Conservation (phyloP, 1,284 basidiomycete species). For the Irpex sp. region DNA sequence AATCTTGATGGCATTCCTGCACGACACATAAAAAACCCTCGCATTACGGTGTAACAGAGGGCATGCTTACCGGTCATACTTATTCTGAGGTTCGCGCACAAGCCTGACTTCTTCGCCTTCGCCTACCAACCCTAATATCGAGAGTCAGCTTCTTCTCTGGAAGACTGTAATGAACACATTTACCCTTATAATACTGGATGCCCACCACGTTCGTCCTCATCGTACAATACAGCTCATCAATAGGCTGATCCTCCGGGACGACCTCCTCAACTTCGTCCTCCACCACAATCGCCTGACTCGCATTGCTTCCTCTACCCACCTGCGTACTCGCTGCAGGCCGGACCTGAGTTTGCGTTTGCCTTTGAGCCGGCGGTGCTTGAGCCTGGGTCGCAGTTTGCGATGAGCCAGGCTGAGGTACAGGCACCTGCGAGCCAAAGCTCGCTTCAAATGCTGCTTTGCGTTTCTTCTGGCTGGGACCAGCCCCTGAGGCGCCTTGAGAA, state of each 20-base stretch:
- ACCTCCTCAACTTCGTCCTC: slow-evolving; percentile 40
- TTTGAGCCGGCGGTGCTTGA: background rate
- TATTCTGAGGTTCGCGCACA: slow-evolving; percentile 62
- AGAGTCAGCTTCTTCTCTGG: background rate
- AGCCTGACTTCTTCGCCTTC: slow-evolving; percentile 74
- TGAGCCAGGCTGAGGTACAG: slow-evolving; percentile 9
- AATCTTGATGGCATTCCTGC: slow-evolving; percentile 73
- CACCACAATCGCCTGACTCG: slow-evolving; percentile 17
- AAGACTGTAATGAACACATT: background rate
- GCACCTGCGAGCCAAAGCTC: slow-evolving; percentile 10
- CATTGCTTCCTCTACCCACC: background rate
- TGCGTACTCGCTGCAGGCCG: too few species aligned
- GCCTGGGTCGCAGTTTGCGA: slow-evolving; percentile 27
- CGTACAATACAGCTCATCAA: slow-evolving; percentile 63
- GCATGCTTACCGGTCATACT: slow-evolving; percentile 52
- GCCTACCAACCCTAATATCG: slow-evolving; percentile 59
- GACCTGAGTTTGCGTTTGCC: background rate
- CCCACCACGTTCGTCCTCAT: slow-evolving; percentile 67
- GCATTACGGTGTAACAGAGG: background rate
- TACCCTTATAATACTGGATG: slow-evolving; percentile 75
- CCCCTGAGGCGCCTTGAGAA: slow-evolving; percentile 13
- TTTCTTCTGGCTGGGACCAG: slow-evolving; percentile 30
- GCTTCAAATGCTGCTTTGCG: slow-evolving; percentile 28
- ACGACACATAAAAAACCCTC: background rate
- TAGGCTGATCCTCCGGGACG: slow-evolving; percentile 37